Conservation (phyloP, 352 stramenopile species). For the Aphanomyces invadans region DNA sequence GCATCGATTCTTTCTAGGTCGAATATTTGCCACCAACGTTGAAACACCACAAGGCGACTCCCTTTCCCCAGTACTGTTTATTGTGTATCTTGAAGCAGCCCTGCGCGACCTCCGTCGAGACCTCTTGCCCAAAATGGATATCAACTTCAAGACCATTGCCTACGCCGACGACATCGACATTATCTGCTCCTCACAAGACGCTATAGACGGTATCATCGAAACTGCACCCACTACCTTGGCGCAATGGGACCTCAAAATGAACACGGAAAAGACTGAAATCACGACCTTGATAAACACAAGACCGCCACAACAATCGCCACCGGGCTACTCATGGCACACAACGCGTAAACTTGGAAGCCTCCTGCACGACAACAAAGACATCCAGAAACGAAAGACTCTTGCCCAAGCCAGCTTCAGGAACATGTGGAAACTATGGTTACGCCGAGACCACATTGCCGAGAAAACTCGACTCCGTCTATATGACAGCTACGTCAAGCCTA, state of each 20-base stretch:
- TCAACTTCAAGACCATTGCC: conserved; percentile 17
- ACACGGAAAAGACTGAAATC: conserved; percentile 11
- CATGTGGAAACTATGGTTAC: not conserved
- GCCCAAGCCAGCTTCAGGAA: not conserved
- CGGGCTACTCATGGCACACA: no score
- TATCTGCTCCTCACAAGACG: not conserved
- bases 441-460: conserved; percentile 1
- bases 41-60: not conserved
- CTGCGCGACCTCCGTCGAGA: conserved; percentile 4
- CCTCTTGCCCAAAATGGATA: no score
- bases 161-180: conserved; percentile 21
- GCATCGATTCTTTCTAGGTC: no score
- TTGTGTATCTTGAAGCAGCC: conserved; percentile 14
- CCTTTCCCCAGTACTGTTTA: not conserved
- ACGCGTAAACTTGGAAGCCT: not conserved
- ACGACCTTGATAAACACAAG: conserved; percentile 18
- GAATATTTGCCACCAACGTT: no score
- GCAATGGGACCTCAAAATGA: conserved; percentile 14
- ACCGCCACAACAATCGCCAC: no score
- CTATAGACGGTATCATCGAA: not conserved
- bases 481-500: conserved; percentile 24
- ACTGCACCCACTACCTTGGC: conserved; percentile 5
- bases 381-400: not conserved
- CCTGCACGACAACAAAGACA: not conserved
- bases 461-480: conserved; percentile 17